Evolutionary conservation across 2,329 filamentous ascomycete species (phyloP).

Genomic region (Alternaria angustiovoidea): DNA sequence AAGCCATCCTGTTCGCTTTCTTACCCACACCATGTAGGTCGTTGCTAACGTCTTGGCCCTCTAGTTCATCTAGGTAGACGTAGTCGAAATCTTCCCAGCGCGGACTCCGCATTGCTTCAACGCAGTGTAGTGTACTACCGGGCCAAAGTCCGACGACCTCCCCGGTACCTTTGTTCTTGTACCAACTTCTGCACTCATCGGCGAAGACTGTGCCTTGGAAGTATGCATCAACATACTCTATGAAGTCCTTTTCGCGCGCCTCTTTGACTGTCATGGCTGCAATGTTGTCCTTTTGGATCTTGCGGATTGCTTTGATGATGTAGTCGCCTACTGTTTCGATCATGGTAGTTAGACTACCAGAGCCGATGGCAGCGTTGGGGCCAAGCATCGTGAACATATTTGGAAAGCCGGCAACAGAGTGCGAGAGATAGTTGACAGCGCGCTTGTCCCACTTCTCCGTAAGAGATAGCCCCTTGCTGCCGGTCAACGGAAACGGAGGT

Average conservation of each 20-base stretch:
- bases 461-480: slow-evolving; percentile 40
- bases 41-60: slow-evolving; percentile 11
- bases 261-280: slow-evolving; percentile 45
- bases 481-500: slow-evolving; percentile 51
- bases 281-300: slow-evolving; percentile 55
- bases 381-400: slow-evolving; percentile 55
- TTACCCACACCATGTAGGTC: slow-evolving; percentile 19
- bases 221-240: slow-evolving; percentile 43
- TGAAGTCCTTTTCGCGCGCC: slow-evolving; percentile 42
- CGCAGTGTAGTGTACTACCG: slow-evolving; percentile 42
- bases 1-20: slow-evolving; percentile 40
- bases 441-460: slow-evolving; percentile 47
- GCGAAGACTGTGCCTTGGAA: slow-evolving; percentile 45
- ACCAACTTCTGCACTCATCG: slow-evolving; percentile 49
- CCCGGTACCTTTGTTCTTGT: slow-evolving; percentile 39
- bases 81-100: slow-evolving; percentile 50
- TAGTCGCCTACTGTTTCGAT: slow-evolving; percentile 53
- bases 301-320: slow-evolving; percentile 50
- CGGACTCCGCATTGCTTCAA: slow-evolving; percentile 44
- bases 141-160: slow-evolving; percentile 48
- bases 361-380: slow-evolving; percentile 52
- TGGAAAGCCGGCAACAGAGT: slow-evolving; percentile 44
- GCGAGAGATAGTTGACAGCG: slow-evolving; percentile 41
- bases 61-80: slow-evolving; percentile 33
- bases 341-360: slow-evolving; percentile 53